These are phyloP conservation scores for Curvularia sp. DNA, from an alignment of 2,329 filamentous ascomycete species.

Conservation along the genomic window DNA sequence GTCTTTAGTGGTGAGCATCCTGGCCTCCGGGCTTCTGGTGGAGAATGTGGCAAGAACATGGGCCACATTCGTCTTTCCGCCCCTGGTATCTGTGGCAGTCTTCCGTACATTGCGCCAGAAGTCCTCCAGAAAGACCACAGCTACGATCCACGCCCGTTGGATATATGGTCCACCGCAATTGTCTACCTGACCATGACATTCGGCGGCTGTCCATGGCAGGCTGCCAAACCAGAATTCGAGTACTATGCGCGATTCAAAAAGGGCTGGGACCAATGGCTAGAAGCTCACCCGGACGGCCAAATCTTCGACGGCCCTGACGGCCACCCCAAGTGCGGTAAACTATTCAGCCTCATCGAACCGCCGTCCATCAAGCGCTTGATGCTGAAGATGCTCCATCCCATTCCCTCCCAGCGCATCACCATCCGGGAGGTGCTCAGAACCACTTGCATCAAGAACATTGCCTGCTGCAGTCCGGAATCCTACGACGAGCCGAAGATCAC, in stretches of 20 bases:
- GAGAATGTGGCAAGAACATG: constrained; percentile 77
- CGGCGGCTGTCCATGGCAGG: constrained; percentile 75
- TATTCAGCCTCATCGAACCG: constrained; percentile 73
- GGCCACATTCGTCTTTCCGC: constrained; percentile 72
- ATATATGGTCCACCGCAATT: constrained; percentile 86
- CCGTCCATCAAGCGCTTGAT: constrained; percentile 71
- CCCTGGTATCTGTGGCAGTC: constrained; percentile 82
- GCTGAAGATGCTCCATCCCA: constrained; percentile 81
- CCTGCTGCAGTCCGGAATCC: constrained; percentile 78
- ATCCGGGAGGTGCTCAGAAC: constrained; percentile 73
- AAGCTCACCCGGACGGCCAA: constrained; percentile 59
- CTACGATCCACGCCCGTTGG: constrained; percentile 79
- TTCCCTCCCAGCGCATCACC: constrained; percentile 72
- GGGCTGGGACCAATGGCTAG: constrained; percentile 74
- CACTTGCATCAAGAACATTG: constrained; percentile 75
- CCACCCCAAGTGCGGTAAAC: constrained; percentile 69
- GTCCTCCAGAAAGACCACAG: constrained; percentile 71
- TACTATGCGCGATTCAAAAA: constrained; percentile 69
- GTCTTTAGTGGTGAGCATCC: constrained; percentile 85
- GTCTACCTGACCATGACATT: constrained; percentile 81
- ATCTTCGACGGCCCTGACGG: constrained; percentile 62
- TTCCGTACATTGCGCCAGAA: constrained; percentile 87
- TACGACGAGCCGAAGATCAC: constrained; percentile 67
- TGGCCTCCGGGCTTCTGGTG: constrained; percentile 73
- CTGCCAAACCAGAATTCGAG: constrained; percentile 63